Conservation (phyloP, 139 green algal species). For the Chlamydomonas incerta region DNA sequence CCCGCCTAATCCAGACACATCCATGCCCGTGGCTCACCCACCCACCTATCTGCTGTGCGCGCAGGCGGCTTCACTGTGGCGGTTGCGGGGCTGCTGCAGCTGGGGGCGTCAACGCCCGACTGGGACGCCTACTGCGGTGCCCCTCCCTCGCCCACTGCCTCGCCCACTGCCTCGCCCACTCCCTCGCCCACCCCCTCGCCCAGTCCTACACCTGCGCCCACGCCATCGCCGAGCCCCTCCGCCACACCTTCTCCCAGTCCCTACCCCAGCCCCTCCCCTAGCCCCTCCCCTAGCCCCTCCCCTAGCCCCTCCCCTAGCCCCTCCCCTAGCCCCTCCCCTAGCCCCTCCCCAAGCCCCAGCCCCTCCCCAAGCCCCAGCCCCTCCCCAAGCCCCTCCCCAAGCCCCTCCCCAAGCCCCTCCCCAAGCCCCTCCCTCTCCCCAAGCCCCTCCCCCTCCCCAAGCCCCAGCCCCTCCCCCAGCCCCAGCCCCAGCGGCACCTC, state of each 20-base stretch:
- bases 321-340: not conserved
- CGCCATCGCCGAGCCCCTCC: not conserved
- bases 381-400: not conserved
- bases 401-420: not conserved
- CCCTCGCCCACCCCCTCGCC: not conserved
- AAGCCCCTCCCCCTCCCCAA: no score
- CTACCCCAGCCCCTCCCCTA: not conserved
- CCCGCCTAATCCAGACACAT: no score
- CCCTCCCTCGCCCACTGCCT: not conserved
- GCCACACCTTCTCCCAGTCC: not conserved
- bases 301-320: not conserved
- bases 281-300: not conserved
- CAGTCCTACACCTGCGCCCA: not conserved
- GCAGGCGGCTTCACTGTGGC: conserved; percentile 48
- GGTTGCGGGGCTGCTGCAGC: conserved; percentile 6
- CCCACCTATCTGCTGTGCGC: no score
- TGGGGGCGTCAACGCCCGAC: not conserved
- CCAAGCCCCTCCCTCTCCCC: not conserved
- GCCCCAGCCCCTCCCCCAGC: not conserved
- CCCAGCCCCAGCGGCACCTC: not conserved
- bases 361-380: not conserved
- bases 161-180: not conserved
- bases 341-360: not conserved
- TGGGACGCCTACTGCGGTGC: conserved; percentile 16
- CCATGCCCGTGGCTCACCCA: no score